Percentiles rank a stretch among this genome's conserved stretches.
These are phyloP conservation scores for Tolypocladium sp. DNA, from an alignment of 2,329 filamentous ascomycete species.

Conservation along the genomic window DNA sequence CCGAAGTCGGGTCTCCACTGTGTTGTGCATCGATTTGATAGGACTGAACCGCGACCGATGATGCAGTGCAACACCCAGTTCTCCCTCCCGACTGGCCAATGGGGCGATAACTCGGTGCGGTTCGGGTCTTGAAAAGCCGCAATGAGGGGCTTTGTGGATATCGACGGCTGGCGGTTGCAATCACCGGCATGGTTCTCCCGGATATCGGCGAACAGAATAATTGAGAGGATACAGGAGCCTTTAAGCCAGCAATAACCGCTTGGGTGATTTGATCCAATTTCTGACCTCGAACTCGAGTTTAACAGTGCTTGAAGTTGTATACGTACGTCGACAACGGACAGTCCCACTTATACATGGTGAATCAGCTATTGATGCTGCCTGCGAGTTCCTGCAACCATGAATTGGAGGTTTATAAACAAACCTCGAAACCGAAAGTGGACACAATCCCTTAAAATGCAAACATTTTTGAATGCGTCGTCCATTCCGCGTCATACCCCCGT, in stretches of 20 bases:
- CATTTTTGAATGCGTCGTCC: no score
- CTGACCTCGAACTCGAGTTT: neutral
- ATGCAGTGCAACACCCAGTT: neutral
- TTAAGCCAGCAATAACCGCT: neutral
- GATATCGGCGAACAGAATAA: neutral
- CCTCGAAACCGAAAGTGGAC: no score
- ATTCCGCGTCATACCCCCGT: no score
- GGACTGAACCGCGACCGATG: neutral
- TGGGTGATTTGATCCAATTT: neutral
- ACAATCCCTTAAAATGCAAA: no score
- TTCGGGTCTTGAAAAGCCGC: neutral
- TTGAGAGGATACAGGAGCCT: neutral
- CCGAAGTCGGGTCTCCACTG: neutral
- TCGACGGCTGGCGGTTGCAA: neutral
- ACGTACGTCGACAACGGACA: no score
- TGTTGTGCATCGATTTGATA: neutral
- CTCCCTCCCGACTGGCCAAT: neutral
- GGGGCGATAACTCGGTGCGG: neutral
- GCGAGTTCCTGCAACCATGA: no score
- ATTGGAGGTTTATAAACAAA: no score
- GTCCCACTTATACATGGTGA: no score
- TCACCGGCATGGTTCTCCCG: neutral
- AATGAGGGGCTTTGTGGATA: neutral
- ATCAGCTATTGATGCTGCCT: no score
- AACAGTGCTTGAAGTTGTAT: neutral